Evolutionary conservation across 2,329 filamentous ascomycete genomes (phyloP), one percentile per base, ranked within the genome.

Genomic region (Paramyrothecium roridum): DNA sequence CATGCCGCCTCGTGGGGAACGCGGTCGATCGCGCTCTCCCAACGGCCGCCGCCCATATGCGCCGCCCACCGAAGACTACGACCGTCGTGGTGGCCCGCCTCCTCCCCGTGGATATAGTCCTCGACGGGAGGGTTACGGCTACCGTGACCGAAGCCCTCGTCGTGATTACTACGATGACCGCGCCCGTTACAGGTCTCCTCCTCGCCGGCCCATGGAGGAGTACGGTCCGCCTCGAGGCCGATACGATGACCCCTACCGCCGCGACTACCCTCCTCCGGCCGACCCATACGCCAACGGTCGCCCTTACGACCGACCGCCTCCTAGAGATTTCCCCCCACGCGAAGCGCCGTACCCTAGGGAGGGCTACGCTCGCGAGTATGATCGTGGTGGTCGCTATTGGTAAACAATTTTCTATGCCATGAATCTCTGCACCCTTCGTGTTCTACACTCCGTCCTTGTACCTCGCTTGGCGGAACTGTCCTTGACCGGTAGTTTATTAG

Each of bases 161-260:
- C 88, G 91, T 63, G 89, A 93, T 57, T 96, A 96, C 75, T 96
- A 97, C 74, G 88, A 91, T 49, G 90, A 93, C 60, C 86, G 89
- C 68, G 86, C 89, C 64, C 84, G 88, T 51, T 92, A 93, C 67
- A 88, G 91, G 56, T 91, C 90, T 55, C 91, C 91, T 58, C 89
- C 89, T 48, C 88, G 89, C 61, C 87, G 88, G 21, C 87, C 89
- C 48, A 80, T 89, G 60, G 88, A 93, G 58, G 92, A 96, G 67
- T 95, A 96, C 57, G 76, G 76, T 63, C 85, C 86, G 54, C 85
- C 86, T 60, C 83, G 88, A 59, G 80, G 82, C 61, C 78, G 88
- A 56, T 90, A 89, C 66, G 89, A 92, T 56, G 91, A 95, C 65
- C 87, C 88, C 30, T 95, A 93, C 74, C 82, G 85, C 63, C 79